phyloP scores from a whole-genome alignment of 169 alveolate genomes.

The Cryptosporidium xiaoi region DNA sequence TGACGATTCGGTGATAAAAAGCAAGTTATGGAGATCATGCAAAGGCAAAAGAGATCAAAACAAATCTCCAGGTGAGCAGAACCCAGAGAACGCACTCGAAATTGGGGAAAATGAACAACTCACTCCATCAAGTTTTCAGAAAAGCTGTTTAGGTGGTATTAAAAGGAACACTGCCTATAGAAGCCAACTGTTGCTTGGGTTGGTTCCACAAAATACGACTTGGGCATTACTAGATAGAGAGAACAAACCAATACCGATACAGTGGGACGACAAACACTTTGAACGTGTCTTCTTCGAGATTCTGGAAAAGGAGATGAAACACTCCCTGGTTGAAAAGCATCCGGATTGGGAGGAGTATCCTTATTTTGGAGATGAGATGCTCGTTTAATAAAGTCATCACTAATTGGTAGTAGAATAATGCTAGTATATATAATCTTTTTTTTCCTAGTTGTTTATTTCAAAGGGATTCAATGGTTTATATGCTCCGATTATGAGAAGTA shows the following conservation, averaged over 20 bases:
- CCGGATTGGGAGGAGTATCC: constrained; percentile 80
- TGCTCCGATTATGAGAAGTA: constrained; percentile 89
- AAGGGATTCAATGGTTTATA: neutral
- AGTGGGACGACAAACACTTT: constrained; percentile 83
- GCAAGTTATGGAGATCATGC: constrained; percentile 73
- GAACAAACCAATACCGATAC: constrained; percentile 82
- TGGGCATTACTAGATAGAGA: constrained; percentile 84
- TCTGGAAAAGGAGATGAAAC: constrained; percentile 76
- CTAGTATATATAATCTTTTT: no score
- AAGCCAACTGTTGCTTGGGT: constrained; percentile 44
- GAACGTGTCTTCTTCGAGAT: constrained; percentile 82
- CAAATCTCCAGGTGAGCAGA: constrained; percentile 72
- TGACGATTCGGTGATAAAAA: constrained; percentile 61
- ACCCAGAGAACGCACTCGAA: constrained; percentile 8
- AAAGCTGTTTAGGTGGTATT: constrained; percentile 41
- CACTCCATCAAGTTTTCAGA: constrained; percentile 36
- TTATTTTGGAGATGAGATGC: constrained; percentile 63
- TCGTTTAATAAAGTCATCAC: neutral
- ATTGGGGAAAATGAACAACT: constrained; percentile 7
- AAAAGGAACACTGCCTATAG: constrained; percentile 51
- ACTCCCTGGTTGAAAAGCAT: constrained; percentile 79
- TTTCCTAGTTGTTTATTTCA: neutral
- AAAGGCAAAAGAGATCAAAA: constrained; percentile 76
- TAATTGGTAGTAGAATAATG: neutral
- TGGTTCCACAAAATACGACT: constrained; percentile 77